Percentiles rank a stretch among this genome's conserved stretches.
Evolutionary conservation across 2,329 filamentous ascomycete species (phyloP).

Genomic region (Rhynchosporium secalis): DNA sequence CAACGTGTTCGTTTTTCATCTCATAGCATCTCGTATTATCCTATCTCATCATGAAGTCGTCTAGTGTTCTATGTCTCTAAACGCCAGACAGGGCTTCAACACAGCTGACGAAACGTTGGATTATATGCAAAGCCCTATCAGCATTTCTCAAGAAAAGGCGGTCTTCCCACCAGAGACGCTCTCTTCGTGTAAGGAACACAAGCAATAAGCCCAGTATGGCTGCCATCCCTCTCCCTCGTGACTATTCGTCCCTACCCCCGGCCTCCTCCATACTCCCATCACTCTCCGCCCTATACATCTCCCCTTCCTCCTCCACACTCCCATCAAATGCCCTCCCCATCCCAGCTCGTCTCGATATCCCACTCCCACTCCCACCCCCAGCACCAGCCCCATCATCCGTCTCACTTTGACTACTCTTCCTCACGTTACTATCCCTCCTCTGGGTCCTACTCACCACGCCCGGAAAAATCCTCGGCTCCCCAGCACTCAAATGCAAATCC

Average conservation of each 20-base stretch:
- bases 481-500: slow-evolving; percentile 53
- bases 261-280: slow-evolving; percentile 20
- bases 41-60: neutral
- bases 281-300: slow-evolving; percentile 11
- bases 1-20: too few relatives aligned
- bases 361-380: slow-evolving; percentile 13
- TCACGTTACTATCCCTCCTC: slow-evolving; percentile 30
- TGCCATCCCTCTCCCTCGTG: neutral
- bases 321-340: slow-evolving; percentile 16
- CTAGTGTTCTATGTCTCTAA: neutral
- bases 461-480: slow-evolving; percentile 70
- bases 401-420: slow-evolving; percentile 35
- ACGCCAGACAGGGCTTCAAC: too few relatives aligned
- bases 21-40: neutral
- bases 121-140: neutral
- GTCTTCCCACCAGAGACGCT: neutral
- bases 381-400: slow-evolving; percentile 27
- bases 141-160: neutral
- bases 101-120: too few relatives aligned
- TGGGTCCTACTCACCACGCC: slow-evolving; percentile 57
- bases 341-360: neutral
- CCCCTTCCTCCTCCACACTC: slow-evolving; percentile 12
- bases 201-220: neutral
- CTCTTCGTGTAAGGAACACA: neutral
- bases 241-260: slow-evolving; percentile 1